A percentile compares a stretch with the other conserved stretches of the same genome.
Evolutionary conservation across 208 protist species (phyloP).

Genomic region (Acanthamoeba triangularis): DNA sequence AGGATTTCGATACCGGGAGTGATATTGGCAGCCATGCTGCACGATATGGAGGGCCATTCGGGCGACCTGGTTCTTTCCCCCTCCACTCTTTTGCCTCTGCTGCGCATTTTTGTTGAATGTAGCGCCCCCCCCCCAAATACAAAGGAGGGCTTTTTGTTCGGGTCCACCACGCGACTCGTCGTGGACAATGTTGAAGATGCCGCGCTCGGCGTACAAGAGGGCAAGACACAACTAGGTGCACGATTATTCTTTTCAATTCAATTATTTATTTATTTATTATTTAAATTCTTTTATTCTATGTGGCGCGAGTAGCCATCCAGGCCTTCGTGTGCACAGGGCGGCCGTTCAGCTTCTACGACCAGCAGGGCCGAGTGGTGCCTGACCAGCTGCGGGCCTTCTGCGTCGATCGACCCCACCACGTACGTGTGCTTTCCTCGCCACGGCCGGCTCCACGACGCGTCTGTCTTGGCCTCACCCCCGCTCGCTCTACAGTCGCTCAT

Average conservation of each 20-base stretch:
- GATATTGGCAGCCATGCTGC: not conserved
- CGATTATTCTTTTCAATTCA: not conserved
- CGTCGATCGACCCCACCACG: not conserved
- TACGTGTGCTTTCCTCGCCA: not conserved
- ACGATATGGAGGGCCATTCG: constrained; percentile 12
- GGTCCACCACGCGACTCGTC: not conserved
- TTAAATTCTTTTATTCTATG: not conserved
- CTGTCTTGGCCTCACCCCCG: not conserved
- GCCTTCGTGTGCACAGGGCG: constrained; percentile 13
- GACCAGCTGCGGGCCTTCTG: constrained; percentile 13
- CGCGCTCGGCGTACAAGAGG: not conserved
- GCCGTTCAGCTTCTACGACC: constrained; percentile 48
- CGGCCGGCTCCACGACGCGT: not conserved
- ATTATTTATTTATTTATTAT: not conserved
- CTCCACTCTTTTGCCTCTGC: not conserved
- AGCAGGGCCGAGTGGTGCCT: not conserved
- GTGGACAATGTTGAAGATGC: not conserved
- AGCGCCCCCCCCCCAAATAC: not conserved
- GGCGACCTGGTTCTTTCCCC: not conserved
- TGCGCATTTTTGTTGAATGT: not conserved
- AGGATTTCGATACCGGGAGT: not conserved
- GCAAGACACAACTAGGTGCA: constrained; percentile 29
- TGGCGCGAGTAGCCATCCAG: not conserved
- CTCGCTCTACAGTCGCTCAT: not conserved
- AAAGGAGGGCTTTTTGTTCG: constrained; percentile 60